Conservation (phyloP, 2,329 filamentous ascomycete genomes). For the Trichoderma citrinoviride region DNA sequence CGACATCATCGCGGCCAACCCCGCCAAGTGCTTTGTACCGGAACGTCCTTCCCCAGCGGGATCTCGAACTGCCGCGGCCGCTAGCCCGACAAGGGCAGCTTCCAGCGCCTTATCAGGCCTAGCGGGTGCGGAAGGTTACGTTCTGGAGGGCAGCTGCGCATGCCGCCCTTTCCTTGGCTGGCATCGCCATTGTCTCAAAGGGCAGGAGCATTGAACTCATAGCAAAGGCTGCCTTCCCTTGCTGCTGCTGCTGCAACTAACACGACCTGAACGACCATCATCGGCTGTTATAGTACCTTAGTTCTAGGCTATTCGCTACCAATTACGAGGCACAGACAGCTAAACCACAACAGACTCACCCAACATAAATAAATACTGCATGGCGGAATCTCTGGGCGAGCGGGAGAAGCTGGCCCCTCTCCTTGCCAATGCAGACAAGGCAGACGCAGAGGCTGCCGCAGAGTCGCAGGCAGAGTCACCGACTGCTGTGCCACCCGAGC, state of each 20-base stretch:
- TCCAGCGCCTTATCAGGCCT: not conserved
- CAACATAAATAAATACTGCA: constrained; percentile 5
- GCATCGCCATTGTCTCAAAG: constrained; percentile 11
- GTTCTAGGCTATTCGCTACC: not conserved
- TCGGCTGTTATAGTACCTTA: not conserved
- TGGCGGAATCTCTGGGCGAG: constrained; percentile 2
- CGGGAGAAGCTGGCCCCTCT: constrained; percentile 12
- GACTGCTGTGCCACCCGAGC: not conserved
- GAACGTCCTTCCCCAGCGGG: not conserved
- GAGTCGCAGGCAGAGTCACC: constrained; percentile 2
- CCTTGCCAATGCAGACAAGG: not conserved
- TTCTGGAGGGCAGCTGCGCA: constrained; percentile 15
- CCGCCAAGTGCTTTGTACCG: not conserved
- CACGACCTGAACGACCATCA: not conserved
- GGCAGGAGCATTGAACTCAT: constrained; percentile 15
- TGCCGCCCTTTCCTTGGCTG: constrained; percentile 12
- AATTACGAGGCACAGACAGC: not conserved
- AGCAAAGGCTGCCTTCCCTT: constrained; percentile 14
- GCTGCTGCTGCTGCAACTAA: not conserved
- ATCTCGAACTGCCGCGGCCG: not conserved
- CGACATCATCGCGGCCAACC: not conserved
- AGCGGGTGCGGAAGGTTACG: not conserved
- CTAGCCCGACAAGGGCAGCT: constrained; percentile 6
- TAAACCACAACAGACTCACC: not conserved
- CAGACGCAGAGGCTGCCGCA: too few species aligned